These are phyloP conservation scores for Ramaria sp. DNA, from an alignment of 768 basidiomycete species.

Conservation along the genomic window DNA sequence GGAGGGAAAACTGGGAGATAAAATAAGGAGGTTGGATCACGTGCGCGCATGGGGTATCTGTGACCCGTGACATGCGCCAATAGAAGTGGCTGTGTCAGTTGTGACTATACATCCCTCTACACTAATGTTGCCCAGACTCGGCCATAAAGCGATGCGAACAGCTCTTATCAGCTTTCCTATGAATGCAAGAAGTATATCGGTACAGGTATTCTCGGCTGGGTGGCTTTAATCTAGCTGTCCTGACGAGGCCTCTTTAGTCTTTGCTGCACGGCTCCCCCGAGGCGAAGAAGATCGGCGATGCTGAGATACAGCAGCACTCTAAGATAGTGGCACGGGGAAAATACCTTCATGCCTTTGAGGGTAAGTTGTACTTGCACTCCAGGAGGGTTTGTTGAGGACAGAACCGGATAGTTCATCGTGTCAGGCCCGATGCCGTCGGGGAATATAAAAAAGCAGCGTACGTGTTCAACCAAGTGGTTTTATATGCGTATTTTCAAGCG, in stretches of 20 bases:
- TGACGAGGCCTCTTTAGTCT: constrained; percentile 34
- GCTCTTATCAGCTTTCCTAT: neutral
- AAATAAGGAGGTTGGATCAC: too few relatives aligned
- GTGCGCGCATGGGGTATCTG: too few relatives aligned
- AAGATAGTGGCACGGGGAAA: constrained; percentile 86
- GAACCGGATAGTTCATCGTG: constrained; percentile 55
- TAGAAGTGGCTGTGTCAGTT: neutral
- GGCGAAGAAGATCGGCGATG: constrained; percentile 74
- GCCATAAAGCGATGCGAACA: neutral
- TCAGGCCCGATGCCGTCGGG: constrained; percentile 69
- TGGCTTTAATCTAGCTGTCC: neutral
- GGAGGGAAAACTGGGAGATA: too few relatives aligned
- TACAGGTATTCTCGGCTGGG: constrained; percentile 4
- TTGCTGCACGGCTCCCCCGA: constrained; percentile 90
- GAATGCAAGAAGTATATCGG: constrained; percentile 3
- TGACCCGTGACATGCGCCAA: too few relatives aligned
- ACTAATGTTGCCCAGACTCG: neutral
- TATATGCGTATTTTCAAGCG: constrained; percentile 1
- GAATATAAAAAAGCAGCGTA: constrained; percentile 88
- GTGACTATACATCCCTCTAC: neutral
- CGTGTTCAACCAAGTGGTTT: constrained; percentile 19
- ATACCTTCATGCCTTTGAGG: constrained; percentile 84
- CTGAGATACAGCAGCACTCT: constrained; percentile 73
- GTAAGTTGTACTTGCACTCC: constrained; percentile 33
- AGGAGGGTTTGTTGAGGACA: neutral